Base-by-base conservation (phyloP, 768 basidiomycete genomes). In the Lentinus tigrinus region DNA sequence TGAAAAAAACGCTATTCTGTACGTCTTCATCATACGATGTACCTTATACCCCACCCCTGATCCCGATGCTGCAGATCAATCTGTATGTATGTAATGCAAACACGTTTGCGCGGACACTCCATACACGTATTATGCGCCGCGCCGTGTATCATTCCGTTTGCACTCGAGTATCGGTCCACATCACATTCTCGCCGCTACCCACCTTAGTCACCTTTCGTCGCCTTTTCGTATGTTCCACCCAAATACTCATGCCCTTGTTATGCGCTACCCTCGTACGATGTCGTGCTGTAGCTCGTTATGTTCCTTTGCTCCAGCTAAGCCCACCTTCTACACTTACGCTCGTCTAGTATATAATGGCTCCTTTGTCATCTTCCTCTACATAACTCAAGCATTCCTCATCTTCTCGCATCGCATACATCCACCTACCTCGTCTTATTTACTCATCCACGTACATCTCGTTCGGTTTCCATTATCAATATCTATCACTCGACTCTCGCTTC, bases 1-100 rank as follows among this genome's bases (percentile, higher is more conserved):
- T 31, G 43, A 61, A 57, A 61, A 57, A 37, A 47, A 56, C 50
- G 44, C 31, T 19, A 19, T 42, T 48, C 19, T 50, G 34, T 34
- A 50, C 19, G 26, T 48, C 1, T 17, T 24, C 31, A 3, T n/a
- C 26, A 10, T 14, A 3, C 10, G 8, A 21, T 47, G 24, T 19
- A 43, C 21, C 8, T n/a, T 31, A 4, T 10, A 26, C 17, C 5
- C 4, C 34, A 24, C 39, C 4, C 27, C 23, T 34, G 34, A 40
- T 52, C 48, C 39, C 34, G n/a, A 39, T 5, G 28, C n/a, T 24
- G 34, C 40, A 59, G 52, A 31, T 50, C 38, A 54, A 54, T 49
- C 14, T 49, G 40, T 59, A 59, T 31, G 42, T 58, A 26, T 58
- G 52, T 59, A 50, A 27, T 31, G 16, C 34, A 28, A 5, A 44